These are phyloP conservation scores for Rhynchosporium graminicola DNA, from an alignment of 2,329 filamentous ascomycete species.

Conservation along the genomic window DNA sequence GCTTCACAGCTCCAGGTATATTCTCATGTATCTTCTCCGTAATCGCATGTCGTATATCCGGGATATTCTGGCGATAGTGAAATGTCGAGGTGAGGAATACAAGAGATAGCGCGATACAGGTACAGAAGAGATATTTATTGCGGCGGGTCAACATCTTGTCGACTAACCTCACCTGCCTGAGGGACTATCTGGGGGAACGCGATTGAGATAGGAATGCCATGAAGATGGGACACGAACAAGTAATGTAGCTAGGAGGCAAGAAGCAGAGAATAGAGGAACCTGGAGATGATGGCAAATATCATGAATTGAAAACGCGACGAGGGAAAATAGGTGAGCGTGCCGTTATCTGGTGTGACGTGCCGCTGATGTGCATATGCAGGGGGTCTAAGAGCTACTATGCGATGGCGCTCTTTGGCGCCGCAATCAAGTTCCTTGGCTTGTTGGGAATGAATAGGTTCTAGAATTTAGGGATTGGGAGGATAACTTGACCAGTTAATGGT, in stretches of 20 bases:
- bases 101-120: conserved; percentile 6
- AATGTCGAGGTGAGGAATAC: conserved; percentile 21
- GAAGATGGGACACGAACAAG: no score
- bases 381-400: no score
- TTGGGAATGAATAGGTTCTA: no score
- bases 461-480: no score
- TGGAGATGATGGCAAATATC: neutral
- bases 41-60: neutral
- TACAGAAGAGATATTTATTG: conserved; percentile 20
- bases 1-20: neutral
- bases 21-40: conserved; percentile 16
- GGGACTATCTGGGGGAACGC: neutral
- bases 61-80: conserved; percentile 11
- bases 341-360: no score
- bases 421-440: no score
- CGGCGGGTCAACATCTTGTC: conserved; percentile 18
- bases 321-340: no score
- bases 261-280: neutral
- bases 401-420: no score
- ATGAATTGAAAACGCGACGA: no score
- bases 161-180: neutral
- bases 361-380: no score
- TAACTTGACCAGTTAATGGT: no score
- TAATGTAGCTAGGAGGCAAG: neutral
- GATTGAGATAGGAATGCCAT: neutral